phyloP scores from a whole-genome alignment of 306 rosid genomes.

The Rosa multiflora region DNA sequence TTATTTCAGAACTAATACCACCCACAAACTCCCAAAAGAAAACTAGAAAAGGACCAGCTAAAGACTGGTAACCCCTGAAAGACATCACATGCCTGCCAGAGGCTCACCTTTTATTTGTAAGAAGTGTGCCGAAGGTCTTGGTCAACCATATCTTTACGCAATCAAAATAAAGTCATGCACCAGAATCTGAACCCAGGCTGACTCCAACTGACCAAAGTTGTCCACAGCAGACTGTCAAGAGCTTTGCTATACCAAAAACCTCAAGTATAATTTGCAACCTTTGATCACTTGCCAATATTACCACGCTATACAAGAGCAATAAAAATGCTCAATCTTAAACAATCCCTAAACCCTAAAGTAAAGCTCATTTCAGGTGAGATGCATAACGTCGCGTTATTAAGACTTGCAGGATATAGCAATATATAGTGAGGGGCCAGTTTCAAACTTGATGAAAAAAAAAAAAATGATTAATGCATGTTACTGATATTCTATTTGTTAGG shows the following conservation, averaged over 20 bases:
- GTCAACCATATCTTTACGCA: slow-evolving; percentile 7
- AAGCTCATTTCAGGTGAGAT: background rate
- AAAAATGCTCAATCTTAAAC: background rate
- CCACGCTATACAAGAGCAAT: background rate
- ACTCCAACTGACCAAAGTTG: background rate
- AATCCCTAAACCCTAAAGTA: background rate
- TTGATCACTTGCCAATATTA: background rate
- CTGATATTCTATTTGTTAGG: slow-evolving; percentile 33
- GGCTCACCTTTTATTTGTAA: background rate
- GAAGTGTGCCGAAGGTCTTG: background rate
- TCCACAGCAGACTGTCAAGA: slow-evolving; percentile 3
- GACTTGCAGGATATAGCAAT: background rate
- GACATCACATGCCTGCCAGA: slow-evolving; percentile 7
- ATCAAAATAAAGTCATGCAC: background rate
- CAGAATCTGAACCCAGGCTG: slow-evolving; percentile 9
- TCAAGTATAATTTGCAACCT: background rate
- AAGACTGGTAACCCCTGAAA: background rate
- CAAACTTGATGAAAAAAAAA: background rate
- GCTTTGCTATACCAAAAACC: slow-evolving; percentile 3
- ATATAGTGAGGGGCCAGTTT: background rate
- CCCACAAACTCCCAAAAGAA: background rate
- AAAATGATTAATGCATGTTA: background rate
- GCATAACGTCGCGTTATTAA: background rate
- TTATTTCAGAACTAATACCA: background rate
- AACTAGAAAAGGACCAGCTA: background rate